Percentiles rank a stretch among this genome's conserved stretches.
Evolutionary conservation across 441 rosid species (phyloP).

Genomic region (Croton laevigatus): DNA sequence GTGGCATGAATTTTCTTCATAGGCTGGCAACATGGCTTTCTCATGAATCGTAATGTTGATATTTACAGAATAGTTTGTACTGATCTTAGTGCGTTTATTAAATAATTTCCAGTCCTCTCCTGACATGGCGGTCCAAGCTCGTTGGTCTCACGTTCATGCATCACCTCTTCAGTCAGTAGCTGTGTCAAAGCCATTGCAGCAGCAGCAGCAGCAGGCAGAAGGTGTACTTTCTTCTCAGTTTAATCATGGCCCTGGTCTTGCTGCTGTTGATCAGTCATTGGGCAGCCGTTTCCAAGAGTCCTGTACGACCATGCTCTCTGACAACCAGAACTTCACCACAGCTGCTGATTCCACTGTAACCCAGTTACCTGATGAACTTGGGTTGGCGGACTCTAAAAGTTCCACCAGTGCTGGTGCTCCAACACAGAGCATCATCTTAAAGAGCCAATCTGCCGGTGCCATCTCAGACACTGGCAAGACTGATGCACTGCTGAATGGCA

Average conservation of each 20-base stretch:
- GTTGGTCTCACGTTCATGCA: slow-evolving; percentile 76
- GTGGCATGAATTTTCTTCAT: not conserved
- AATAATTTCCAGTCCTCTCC: slow-evolving; percentile 57
- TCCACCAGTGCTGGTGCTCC: slow-evolving; percentile 35
- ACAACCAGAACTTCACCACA: slow-evolving; percentile 40
- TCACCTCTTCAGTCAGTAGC: slow-evolving; percentile 52
- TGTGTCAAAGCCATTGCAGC: slow-evolving; percentile 62
- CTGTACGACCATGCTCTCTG: slow-evolving; percentile 39
- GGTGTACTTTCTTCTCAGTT: slow-evolving; percentile 49
- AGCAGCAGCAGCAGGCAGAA: slow-evolving; percentile 57
- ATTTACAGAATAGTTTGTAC: not conserved
- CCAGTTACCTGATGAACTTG: slow-evolving; percentile 57
- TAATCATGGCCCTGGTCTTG: slow-evolving; percentile 34
- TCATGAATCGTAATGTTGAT: not conserved
- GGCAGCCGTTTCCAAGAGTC: slow-evolving; percentile 50
- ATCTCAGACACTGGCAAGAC: slow-evolving; percentile 35
- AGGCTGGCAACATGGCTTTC: not conserved
- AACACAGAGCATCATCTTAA: slow-evolving; percentile 28
- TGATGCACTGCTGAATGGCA: slow-evolving; percentile 27
- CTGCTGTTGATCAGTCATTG: slow-evolving; percentile 43
- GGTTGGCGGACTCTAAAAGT: slow-evolving; percentile 52
- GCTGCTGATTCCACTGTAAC: slow-evolving; percentile 36
- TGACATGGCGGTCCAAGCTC: slow-evolving; percentile 72
- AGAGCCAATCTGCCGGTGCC: slow-evolving; percentile 36
- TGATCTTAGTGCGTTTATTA: slow-evolving; percentile 8